phyloP scores from a whole-genome alignment of 768 basidiomycete species.

The Termitomyces sp. region DNA sequence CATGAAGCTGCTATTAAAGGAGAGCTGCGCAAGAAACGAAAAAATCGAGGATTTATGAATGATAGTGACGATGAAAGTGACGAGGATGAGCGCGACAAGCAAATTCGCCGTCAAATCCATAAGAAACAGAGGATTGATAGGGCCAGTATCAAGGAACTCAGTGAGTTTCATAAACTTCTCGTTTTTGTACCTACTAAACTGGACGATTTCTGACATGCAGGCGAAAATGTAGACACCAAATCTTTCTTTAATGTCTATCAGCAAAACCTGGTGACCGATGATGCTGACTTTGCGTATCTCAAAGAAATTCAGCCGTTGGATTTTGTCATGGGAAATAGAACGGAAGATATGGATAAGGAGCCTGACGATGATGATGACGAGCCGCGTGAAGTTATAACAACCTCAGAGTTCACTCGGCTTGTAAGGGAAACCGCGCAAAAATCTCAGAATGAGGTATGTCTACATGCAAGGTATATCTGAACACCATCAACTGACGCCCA shows the following conservation, averaged over 20 bases:
- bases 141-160: conserved; percentile 62
- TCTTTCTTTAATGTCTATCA: conserved; percentile 69
- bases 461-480: not conserved
- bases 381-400: conserved; percentile 21
- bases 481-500: not conserved
- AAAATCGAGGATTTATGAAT: conserved; percentile 56
- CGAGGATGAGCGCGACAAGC: conserved; percentile 49
- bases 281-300: conserved; percentile 49
- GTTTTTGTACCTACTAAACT: not conserved
- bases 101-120: conserved; percentile 47
- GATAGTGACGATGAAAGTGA: conserved; percentile 74
- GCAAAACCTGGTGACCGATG: conserved; percentile 45
- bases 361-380: conserved; percentile 22
- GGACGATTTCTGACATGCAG: conserved; percentile 29
- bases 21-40: conserved; percentile 57
- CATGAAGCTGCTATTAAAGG: conserved; percentile 62
- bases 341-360: conserved; percentile 34
- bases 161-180: conserved; percentile 33
- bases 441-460: conserved; percentile 17
- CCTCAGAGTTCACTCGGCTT: conserved; percentile 23
- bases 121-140: conserved; percentile 62
- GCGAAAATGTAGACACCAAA: conserved; percentile 51
- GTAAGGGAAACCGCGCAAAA: conserved; percentile 23
- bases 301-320: conserved; percentile 29
- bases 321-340: conserved; percentile 27